Evolutionary conservation across 495 filamentous ascomycete genomes (phyloP).

Genomic region (Penicillium cosmopolitanum): DNA sequence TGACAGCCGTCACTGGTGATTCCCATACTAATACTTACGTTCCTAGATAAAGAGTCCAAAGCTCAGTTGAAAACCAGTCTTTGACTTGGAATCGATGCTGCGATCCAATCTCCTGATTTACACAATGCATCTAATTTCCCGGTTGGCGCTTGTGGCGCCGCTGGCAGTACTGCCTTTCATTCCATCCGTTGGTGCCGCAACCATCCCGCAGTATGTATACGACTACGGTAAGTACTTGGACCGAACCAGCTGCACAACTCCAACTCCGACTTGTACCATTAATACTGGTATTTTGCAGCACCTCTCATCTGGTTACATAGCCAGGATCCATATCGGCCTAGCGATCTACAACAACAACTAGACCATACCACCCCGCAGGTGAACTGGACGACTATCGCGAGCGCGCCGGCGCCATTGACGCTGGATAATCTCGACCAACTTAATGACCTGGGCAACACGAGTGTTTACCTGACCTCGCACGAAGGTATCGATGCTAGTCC

Average conservation of each 20-base stretch:
- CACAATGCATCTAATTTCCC: constrained; percentile 19
- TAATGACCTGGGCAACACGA: constrained; percentile 50
- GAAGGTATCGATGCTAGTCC: constrained; percentile 57
- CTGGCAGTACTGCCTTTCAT: constrained; percentile 10
- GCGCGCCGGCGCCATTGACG: constrained; percentile 49
- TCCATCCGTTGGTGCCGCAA: constrained; percentile 12
- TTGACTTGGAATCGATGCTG: not conserved
- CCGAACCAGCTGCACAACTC: not conserved
- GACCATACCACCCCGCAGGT: constrained; percentile 56
- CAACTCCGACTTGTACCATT: not conserved
- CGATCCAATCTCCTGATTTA: not conserved
- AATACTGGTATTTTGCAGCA: constrained; percentile 29
- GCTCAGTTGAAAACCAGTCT: not conserved
- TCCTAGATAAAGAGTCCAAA: not conserved
- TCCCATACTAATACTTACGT: not conserved
- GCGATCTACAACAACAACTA: constrained; percentile 60
- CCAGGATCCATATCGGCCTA: constrained; percentile 60
- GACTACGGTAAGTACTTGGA: constrained; percentile 27
- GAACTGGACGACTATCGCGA: constrained; percentile 51
- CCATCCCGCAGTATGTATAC: constrained; percentile 34
- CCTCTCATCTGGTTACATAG: constrained; percentile 60
- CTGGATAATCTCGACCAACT: constrained; percentile 59
- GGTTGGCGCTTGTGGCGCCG: constrained; percentile 14
- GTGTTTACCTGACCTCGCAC: constrained; percentile 61
- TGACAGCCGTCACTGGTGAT: not conserved